A percentile compares a stretch with the other conserved stretches of the same genome.
Evolutionary conservation across 495 filamentous ascomycete genomes (phyloP).

Genomic region (Lasiosphaeris hirsuta): DNA sequence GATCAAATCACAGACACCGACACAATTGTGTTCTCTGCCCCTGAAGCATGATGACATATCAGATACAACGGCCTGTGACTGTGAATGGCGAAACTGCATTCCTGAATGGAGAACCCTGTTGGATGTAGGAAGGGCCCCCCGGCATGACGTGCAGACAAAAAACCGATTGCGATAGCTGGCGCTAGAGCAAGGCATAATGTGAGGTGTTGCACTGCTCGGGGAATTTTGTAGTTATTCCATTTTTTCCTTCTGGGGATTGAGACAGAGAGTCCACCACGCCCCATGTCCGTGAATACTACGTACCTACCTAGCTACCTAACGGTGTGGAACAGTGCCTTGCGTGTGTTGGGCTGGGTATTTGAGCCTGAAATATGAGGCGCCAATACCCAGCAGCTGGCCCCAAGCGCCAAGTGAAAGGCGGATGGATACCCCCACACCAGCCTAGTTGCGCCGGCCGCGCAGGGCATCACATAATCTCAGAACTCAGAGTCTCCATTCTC

Average conservation of each 20-base stretch:
- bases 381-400: too few species aligned
- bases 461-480: too few species aligned
- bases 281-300: too few species aligned
- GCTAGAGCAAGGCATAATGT: not conserved
- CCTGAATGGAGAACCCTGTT: too few species aligned
- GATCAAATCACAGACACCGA: constrained; percentile 7
- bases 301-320: too few species aligned
- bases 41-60: not conserved
- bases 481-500: not conserved
- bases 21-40: not conserved
- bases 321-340: too few species aligned
- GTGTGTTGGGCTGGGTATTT: too few species aligned
- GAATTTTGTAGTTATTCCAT: not conserved
- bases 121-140: not conserved
- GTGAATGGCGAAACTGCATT: too few species aligned
- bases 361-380: too few species aligned
- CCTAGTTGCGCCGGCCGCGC: not conserved
- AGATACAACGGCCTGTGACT: not conserved
- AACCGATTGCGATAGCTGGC: not conserved
- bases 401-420: too few species aligned
- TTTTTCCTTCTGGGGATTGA: not conserved
- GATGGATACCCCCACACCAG: too few species aligned
- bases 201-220: not conserved
- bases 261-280: not conserved
- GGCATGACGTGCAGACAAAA: constrained; percentile 3